Evolutionary conservation across 495 filamentous ascomycete genomes (phyloP), one percentile per base, ranked within the genome.

Genomic region (Penicillium lividum): DNA sequence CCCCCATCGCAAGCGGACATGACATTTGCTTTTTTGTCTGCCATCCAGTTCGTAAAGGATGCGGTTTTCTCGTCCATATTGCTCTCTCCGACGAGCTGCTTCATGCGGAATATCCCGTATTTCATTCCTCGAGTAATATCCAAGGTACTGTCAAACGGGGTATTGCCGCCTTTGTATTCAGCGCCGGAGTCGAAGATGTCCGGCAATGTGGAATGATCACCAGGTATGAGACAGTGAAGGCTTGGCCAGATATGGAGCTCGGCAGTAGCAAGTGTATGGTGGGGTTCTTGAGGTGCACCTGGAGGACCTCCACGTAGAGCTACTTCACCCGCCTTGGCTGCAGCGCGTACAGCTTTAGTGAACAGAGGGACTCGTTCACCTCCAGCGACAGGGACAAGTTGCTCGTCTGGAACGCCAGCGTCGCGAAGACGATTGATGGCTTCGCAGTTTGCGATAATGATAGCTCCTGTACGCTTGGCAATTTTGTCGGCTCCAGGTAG

Each of bases 1-100:
- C 45, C 45, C 27, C 45, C 45, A 29, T 47, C 45, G 27, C 45
- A 47, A 28, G 45, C 7, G 27, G 45, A 47, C 45, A 47, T 47
- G 18, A 47, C 45, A 28, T 28, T 47, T 11, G 7, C 7, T 15
- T 28, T 29, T 15, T 47, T 47, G 27, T 47, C 25, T 13, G 28
- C 45, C 25, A 47, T 47, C 45, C 45, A 47, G 2, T 30, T 13
- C 25, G 45, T 30, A 11, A 47, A 47, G 5, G 45, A 47, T 30
- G 2, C 11, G 1, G 25, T 47, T 1, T 30, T 27, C 11, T 47
- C 27, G 15, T 47, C 25, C 25, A 47, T 28, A 28, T 47, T 27
- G 5, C 11, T 5, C 25, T 47, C 25, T 3, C 25, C 45, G 1
- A 47, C 13, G 10, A 47, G 1, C 8, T 47, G 10, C 4, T 29